Percentiles rank a stretch among this genome's conserved stretches.
Evolutionary conservation across 2,329 filamentous ascomycete genomes (phyloP).

Genomic region (Penicillium italicum): DNA sequence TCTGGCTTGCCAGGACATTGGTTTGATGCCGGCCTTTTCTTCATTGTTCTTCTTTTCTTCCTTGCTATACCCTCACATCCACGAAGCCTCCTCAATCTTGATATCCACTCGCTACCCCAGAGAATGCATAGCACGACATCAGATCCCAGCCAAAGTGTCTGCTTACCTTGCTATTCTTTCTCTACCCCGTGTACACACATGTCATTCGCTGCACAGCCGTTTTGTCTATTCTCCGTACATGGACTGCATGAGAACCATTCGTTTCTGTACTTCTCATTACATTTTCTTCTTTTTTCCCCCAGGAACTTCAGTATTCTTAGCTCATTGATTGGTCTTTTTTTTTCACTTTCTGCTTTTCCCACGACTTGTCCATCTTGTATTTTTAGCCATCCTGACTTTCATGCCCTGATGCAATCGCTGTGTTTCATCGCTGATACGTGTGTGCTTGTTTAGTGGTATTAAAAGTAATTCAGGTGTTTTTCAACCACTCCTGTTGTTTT

Average conservation of each 20-base stretch:
- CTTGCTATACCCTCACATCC: background rate
- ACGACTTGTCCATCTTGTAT: constrained; percentile 6
- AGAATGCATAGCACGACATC: background rate
- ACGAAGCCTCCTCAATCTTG: background rate
- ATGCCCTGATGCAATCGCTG: constrained; percentile 4
- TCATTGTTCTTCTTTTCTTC: background rate
- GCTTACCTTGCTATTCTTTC: background rate
- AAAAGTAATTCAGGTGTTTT: background rate
- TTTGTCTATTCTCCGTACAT: background rate
- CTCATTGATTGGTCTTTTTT: background rate
- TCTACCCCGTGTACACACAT: constrained; percentile 3
- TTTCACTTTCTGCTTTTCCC: background rate
- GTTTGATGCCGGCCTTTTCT: background rate
- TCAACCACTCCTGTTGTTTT: background rate
- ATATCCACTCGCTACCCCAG: constrained; percentile 5
- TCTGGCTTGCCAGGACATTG: background rate
- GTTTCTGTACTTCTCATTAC: background rate
- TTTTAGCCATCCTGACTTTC: constrained; percentile 1
- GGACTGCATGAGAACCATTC: background rate
- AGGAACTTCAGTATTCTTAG: background rate
- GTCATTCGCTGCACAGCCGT: constrained; percentile 5
- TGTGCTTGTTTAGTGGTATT: constrained; percentile 3
- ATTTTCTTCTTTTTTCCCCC: background rate
- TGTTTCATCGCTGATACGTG: constrained; percentile 1
- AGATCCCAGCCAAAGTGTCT: background rate